Evolutionary conservation across 257 asterid genomes (phyloP).

Genomic region (Coffea canephora): DNA sequence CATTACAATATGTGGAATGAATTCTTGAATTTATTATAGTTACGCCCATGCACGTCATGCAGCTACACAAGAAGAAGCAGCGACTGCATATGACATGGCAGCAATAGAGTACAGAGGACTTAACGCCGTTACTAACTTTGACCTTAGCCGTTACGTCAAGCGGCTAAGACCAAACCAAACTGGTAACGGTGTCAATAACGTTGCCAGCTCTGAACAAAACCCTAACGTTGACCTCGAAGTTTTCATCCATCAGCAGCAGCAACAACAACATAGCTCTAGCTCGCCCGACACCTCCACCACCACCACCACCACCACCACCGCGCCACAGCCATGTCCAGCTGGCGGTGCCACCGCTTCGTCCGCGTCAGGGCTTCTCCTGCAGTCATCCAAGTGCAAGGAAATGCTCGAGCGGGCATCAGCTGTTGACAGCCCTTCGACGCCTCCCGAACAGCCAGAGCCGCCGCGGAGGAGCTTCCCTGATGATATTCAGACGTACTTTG

Average conservation of each 20-base stretch:
- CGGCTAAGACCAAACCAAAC: slow-evolving; percentile 37
- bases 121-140: slow-evolving; percentile 91
- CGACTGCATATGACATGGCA: slow-evolving; percentile 92
- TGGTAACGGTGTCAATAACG: slow-evolving; percentile 15
- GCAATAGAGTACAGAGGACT: slow-evolving; percentile 92
- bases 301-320: slow-evolving; percentile 14
- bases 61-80: slow-evolving; percentile 99
- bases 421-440: slow-evolving; percentile 30
- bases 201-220: slow-evolving; percentile 16
- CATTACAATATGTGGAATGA: slow-evolving; percentile 42
- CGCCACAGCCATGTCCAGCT: background rate
- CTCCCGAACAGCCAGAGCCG: slow-evolving; percentile 35
- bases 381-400: slow-evolving; percentile 66
- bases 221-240: slow-evolving; percentile 20
- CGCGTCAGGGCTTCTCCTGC: slow-evolving; percentile 54
- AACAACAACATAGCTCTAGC: slow-evolving; percentile 38
- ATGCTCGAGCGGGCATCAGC: slow-evolving; percentile 47
- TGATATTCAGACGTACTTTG: slow-evolving; percentile 88
- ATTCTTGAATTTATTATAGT: slow-evolving; percentile 27
- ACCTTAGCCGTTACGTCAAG: slow-evolving; percentile 76
- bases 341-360: slow-evolving; percentile 35
- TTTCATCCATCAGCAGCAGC: slow-evolving; percentile 29
- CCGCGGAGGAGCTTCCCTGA: slow-evolving; percentile 81
- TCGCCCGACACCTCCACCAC: slow-evolving; percentile 26
- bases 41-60: slow-evolving; percentile 1